Conservation (phyloP, 1,139 yeast species). For the Magnusiomyces suaveolens region DNA sequence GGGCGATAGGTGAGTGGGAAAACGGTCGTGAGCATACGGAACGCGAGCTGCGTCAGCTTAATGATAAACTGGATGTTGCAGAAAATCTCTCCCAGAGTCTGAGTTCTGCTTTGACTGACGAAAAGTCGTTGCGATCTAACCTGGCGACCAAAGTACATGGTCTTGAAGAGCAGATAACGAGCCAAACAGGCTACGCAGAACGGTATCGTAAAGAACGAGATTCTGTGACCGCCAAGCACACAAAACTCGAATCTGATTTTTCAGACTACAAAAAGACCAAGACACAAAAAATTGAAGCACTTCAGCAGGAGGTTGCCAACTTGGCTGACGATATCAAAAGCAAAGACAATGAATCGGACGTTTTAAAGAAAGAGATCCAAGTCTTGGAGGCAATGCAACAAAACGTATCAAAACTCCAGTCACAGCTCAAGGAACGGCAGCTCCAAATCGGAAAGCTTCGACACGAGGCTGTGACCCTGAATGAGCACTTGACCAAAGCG, state of each 20-base stretch:
- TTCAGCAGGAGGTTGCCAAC: constrained; percentile 5
- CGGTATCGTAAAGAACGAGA: constrained; percentile 13
- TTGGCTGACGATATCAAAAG: not conserved
- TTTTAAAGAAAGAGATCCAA: not conserved
- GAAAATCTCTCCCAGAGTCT: constrained; percentile 36
- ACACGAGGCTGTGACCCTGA: constrained; percentile 89
- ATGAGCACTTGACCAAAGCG: constrained; percentile 90
- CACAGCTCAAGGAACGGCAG: constrained; percentile 61
- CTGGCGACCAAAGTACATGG: constrained; percentile 12
- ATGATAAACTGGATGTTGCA: constrained; percentile 31
- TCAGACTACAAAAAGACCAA: not conserved
- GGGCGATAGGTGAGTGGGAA: constrained; percentile 26
- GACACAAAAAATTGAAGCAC: not conserved
- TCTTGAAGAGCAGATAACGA: constrained; percentile 11
- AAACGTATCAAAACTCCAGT: constrained; percentile 34
- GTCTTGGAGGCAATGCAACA: not conserved
- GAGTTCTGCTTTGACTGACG: constrained; percentile 30
- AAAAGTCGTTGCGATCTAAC: constrained; percentile 26
- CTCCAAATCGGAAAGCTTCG: constrained; percentile 78
- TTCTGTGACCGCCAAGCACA: constrained; percentile 6
- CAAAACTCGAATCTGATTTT: not conserved
- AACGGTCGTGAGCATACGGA: constrained; percentile 35
- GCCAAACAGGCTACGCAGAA: constrained; percentile 14
- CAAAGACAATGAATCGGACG: not conserved
- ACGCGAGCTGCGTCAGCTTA: constrained; percentile 15